These are phyloP conservation scores for Sporothrix pseudoabietina DNA, from an alignment of 2,329 filamentous ascomycete species.

Conservation along the genomic window DNA sequence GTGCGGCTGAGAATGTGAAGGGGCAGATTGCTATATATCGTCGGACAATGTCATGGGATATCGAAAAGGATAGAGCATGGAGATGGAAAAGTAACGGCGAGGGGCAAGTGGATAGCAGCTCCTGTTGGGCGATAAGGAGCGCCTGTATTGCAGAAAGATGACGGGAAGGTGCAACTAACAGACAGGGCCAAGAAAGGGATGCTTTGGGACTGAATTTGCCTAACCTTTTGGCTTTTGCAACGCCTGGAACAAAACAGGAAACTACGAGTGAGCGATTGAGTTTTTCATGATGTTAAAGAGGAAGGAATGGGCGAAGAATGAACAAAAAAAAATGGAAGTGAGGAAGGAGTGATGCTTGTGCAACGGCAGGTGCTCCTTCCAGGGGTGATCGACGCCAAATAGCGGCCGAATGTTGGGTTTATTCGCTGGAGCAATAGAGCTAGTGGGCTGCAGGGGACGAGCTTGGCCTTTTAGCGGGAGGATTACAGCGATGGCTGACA, in stretches of 20 bases:
- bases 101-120: background rate
- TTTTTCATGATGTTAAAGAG: background rate
- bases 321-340: too few relatives aligned
- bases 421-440: background rate
- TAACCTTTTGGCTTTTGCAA: background rate
- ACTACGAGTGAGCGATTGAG: background rate
- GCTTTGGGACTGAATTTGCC: background rate
- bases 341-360: background rate
- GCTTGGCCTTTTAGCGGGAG: background rate
- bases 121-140: background rate
- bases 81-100: background rate
- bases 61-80: background rate
- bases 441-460: background rate
- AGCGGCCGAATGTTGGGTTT: background rate
- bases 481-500: background rate
- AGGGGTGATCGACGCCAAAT: constrained; percentile 6
- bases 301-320: constrained; percentile 15
- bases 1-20: constrained; percentile 1
- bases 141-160: background rate
- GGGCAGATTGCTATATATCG: background rate
- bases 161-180: background rate
- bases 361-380: background rate
- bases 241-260: background rate
- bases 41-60: background rate
- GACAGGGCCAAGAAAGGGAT: constrained; percentile 1